Base-by-base conservation (phyloP, 768 basidiomycete species). In the Collybiopsis luxurians region DNA sequence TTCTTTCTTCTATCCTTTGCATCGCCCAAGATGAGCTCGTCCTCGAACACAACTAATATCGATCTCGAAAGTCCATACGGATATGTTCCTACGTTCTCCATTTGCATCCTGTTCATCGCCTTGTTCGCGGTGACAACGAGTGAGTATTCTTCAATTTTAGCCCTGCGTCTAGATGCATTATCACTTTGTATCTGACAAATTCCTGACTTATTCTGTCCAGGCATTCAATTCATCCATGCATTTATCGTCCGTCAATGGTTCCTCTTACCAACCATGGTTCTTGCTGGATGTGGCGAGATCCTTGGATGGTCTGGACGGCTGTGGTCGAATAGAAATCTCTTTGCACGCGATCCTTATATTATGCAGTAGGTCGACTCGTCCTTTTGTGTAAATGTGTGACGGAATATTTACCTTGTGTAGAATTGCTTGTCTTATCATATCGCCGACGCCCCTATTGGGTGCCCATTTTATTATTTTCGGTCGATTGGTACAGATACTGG, bases 401-500 rank as follows among this genome's bases (percentile, higher is more conserved):
- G 30, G 5, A 30, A 24, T 42, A 26, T 12, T 27, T 6, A 9
- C 2, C 7, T 21, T 11, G 26, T 24, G 4, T 40, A 83, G 83
- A 64, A 79, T 83, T n/a, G 68, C 70, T 4, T 68, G 70, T 6
- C 79, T 81, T 2, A 84, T 87, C 61, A 67, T 85, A 40, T 78
- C 77, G 1, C 85, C 85, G 1, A 81, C 82, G 0, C 83, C 82
- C 23, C 67, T 84, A 36, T 68, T 82, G 17, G 84, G 85, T 0
- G 82, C 83, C 12, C 82, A 80, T 60, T 88, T 87, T 64, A 73
- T 84, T 40, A 76, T 84, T 19, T 71, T 87, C 11, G 81, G 83
- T 1, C 64, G 67, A 26, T 69, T 84, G 48, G 79, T 83, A 44
- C 62, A 60, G 19, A 61, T 63, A 4, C 66, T 84, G n/a, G 81